Evolutionary conservation across 2,329 filamentous ascomycete genomes (phyloP).

Genomic region (Myriosclerotinia scirpicola): DNA sequence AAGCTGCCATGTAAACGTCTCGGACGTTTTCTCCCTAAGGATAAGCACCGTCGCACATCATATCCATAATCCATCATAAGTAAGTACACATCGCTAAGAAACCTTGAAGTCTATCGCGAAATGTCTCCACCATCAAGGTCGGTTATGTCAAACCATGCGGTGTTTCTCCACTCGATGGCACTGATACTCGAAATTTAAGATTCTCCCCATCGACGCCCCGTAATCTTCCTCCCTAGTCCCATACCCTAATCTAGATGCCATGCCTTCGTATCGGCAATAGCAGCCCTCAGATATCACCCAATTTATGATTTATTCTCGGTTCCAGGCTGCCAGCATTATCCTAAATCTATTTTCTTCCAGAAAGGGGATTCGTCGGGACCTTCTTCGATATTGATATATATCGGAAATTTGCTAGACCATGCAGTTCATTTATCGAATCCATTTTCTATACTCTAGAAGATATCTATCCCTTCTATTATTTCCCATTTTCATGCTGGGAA

Average conservation of each 20-base stretch:
- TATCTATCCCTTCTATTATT: neutral
- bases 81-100: neutral
- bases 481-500: neutral
- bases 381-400: constrained; percentile 3
- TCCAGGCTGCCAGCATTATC: neutral
- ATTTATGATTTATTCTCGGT: neutral
- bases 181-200: constrained; percentile 1
- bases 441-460: neutral
- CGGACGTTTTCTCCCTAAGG: neutral
- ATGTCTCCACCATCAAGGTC: constrained; percentile 2
- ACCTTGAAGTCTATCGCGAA: neutral
- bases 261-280: neutral
- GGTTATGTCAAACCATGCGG: neutral
- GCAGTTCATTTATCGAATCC: neutral
- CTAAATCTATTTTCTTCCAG: neutral
- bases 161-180: neutral
- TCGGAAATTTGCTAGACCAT: constrained; percentile 14
- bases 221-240: constrained; percentile 2
- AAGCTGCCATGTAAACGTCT: constrained; percentile 1
- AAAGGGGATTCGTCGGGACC: neutral
- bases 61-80: neutral
- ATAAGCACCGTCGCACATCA: constrained; percentile 2
- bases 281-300: neutral
- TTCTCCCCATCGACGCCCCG: constrained; percentile 15
- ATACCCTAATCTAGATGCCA: neutral